Evolutionary conservation across 768 basidiomycete species (phyloP).

Genomic region (Leucocoprinus sp.): DNA sequence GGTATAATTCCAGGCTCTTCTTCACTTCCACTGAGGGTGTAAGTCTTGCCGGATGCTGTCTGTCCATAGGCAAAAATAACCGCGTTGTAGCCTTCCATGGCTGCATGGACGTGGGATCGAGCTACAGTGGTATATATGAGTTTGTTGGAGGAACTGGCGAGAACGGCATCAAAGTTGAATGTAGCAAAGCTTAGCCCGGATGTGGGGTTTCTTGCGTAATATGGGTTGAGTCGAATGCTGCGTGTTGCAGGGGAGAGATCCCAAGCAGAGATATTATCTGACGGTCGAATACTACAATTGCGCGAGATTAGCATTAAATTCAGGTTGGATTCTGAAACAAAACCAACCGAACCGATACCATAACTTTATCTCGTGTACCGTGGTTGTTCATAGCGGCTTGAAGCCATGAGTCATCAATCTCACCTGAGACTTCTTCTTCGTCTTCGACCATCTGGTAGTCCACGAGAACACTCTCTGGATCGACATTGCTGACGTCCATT

Average conservation of each 20-base stretch:
- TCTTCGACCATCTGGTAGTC: constrained; percentile 68
- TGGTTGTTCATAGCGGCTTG: constrained; percentile 35
- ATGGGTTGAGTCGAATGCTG: constrained; percentile 54
- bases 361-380: constrained; percentile 77
- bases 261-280: constrained; percentile 49
- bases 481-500: constrained; percentile 70
- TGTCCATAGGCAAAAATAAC: constrained; percentile 95
- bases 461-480: constrained; percentile 68
- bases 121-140: constrained; percentile 71
- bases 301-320: not conserved
- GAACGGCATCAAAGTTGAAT: constrained; percentile 69
- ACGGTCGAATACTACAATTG: constrained; percentile 53
- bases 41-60: constrained; percentile 62
- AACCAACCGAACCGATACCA: constrained; percentile 70
- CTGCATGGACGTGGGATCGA: constrained; percentile 74
- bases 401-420: constrained; percentile 54
- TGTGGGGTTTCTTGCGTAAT: constrained; percentile 39
- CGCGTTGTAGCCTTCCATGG: constrained; percentile 96
- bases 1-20: constrained; percentile 93
- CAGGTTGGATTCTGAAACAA: not conserved
- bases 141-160: constrained; percentile 75
- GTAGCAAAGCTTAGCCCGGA: constrained; percentile 22
- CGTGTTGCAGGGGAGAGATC: constrained; percentile 32
- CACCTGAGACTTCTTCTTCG: constrained; percentile 58
- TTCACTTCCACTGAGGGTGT: constrained; percentile 63